phyloP scores from a whole-genome alignment of 805 yeast genomes.

The Ogataea zsoltii region DNA sequence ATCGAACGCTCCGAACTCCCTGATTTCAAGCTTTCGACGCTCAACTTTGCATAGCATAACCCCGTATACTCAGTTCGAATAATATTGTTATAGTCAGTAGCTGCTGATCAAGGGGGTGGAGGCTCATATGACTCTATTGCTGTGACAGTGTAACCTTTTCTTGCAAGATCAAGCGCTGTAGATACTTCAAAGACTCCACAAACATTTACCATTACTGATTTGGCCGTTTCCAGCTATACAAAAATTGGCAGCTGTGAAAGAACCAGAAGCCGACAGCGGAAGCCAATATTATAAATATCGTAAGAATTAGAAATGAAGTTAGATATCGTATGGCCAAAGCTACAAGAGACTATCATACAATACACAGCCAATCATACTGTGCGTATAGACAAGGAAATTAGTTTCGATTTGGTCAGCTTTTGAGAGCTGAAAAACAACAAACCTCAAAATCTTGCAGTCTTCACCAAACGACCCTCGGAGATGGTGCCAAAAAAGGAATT shows the following conservation, averaged over 20 bases:
- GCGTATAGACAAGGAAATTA: no score
- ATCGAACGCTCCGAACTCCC: no score
- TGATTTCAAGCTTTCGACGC: constrained; percentile 44
- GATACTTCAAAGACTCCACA: constrained; percentile 49
- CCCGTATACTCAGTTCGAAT: constrained; percentile 50
- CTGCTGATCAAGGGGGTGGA: constrained; percentile 47
- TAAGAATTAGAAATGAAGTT: no score
- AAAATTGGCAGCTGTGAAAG: no score
- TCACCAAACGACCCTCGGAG: constrained; percentile 19
- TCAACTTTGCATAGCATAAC: constrained; percentile 40
- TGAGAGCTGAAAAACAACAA: no score
- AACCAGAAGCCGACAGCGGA: no score
- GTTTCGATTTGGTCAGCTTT: no score
- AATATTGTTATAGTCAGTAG: constrained; percentile 50
- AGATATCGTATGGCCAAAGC: no score
- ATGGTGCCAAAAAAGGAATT: constrained; percentile 22
- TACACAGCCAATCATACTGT: no score
- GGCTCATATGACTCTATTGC: constrained; percentile 42
- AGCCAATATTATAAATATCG: no score
- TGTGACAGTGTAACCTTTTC: constrained; percentile 33
- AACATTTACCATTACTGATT: constrained; percentile 26
- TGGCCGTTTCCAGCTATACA: no score
- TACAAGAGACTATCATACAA: no score
- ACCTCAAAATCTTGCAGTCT: not conserved
- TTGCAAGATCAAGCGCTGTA: constrained; percentile 38